A percentile compares a stretch with the other conserved stretches of the same genome.
These are phyloP conservation scores for Cutaneotrichosporon sp. DNA, from an alignment of 1,284 basidiomycete species.

Conservation along the genomic window DNA sequence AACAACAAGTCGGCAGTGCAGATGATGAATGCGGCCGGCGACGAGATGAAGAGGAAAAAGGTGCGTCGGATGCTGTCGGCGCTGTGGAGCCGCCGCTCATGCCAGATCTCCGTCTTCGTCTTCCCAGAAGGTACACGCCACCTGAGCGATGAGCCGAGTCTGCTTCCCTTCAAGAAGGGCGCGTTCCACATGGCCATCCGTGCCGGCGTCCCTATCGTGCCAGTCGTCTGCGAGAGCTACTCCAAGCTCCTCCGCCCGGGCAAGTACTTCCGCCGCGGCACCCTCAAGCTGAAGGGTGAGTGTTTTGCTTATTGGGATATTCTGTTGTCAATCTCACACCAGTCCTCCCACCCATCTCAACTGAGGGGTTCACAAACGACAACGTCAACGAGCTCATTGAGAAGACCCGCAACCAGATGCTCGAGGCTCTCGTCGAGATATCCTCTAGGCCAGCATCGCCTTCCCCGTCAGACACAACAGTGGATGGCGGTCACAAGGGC, in stretches of 20 bases:
- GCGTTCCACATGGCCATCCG: slow-evolving; percentile 95
- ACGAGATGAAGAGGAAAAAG: slow-evolving; percentile 68
- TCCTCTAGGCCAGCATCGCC: slow-evolving; percentile 14
- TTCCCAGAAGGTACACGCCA: slow-evolving; percentile 91
- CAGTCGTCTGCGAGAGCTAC: slow-evolving; percentile 93
- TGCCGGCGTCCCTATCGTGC: slow-evolving; percentile 70
- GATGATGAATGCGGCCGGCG: slow-evolving; percentile 74
- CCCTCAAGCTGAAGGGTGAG: slow-evolving; percentile 78
- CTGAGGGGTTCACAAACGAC: slow-evolving; percentile 46
- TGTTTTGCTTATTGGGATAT: slow-evolving; percentile 52
- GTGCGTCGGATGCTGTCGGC: slow-evolving; percentile 54
- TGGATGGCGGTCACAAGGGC: background rate
- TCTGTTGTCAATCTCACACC: slow-evolving; percentile 40
- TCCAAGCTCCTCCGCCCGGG: slow-evolving; percentile 71
- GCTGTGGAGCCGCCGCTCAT: slow-evolving; percentile 31
- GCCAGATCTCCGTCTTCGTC: slow-evolving; percentile 73
- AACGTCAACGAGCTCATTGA: slow-evolving; percentile 51
- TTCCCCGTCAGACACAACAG: background rate
- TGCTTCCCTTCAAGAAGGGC: slow-evolving; percentile 94
- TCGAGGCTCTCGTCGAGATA: slow-evolving; percentile 42
- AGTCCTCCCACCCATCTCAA: slow-evolving; percentile 53
- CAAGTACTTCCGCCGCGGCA: slow-evolving; percentile 71
- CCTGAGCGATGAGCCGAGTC: slow-evolving; percentile 58
- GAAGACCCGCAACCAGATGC: slow-evolving; percentile 48
- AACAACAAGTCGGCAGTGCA: slow-evolving; percentile 70